phyloP scores from a whole-genome alignment of 164 flowering plant species.

The Aristolochia californica region DNA sequence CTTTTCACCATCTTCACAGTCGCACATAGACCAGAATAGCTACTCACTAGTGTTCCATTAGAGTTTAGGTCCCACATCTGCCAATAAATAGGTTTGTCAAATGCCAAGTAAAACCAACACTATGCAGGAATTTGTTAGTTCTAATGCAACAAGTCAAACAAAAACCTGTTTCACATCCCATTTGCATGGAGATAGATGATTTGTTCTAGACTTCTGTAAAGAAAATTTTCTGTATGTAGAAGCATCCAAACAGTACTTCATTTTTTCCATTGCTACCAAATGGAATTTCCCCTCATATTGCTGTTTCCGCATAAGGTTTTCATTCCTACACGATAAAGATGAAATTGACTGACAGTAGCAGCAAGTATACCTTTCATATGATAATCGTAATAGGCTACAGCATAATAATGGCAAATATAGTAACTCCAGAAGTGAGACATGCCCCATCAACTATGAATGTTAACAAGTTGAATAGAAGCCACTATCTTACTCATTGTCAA shows the following conservation, averaged over 20 bases:
- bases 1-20: constrained; percentile 37
- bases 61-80: constrained; percentile 69
- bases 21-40: constrained; percentile 75
- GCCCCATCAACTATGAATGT: no score
- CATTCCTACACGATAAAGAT: constrained; percentile 28
- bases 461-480: no score
- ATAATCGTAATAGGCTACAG: no score
- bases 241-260: constrained; percentile 48
- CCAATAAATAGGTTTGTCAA: constrained; percentile 4
- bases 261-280: constrained; percentile 23
- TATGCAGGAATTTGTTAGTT: no score
- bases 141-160: not conserved
- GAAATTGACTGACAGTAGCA: no score
- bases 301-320: constrained; percentile 17
- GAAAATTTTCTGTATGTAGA: constrained; percentile 40
- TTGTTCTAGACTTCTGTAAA: constrained; percentile 25
- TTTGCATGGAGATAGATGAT: constrained; percentile 49
- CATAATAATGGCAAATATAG: no score
- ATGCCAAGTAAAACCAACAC: not conserved
- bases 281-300: constrained; percentile 31
- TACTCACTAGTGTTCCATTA: constrained; percentile 49
- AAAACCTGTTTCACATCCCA: constrained; percentile 62
- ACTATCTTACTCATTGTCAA: no score
- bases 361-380: no score
- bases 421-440: no score